Base-by-base conservation (phyloP, 1,139 yeast species). In the Geotrichum reessii region DNA sequence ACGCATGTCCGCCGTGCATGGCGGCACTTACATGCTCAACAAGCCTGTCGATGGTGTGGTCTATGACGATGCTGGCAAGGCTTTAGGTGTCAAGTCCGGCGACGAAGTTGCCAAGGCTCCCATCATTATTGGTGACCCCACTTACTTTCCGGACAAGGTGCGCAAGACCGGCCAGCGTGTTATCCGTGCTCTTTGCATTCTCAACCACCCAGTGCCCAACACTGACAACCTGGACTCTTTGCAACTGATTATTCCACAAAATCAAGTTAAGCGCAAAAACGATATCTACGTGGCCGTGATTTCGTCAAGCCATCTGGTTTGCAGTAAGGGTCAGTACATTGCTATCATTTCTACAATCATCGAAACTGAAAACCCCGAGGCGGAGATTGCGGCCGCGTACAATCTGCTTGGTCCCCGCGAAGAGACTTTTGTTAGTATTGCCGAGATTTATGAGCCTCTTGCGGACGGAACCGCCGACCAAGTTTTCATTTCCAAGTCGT, bases 21-120 rank as follows among this genome's bases (percentile, higher is more conserved):
- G 99, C 64, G 99, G 99, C 69, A 93, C 98, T 40, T 93, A 91
- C 72, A 95, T 93, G 99, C 83, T 93, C 71, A 96, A 91, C 72
- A 92, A 96, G 52, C 97, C 97, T 57, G 85, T 95, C 63, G 97
- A 93, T 63, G 96, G 92, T 74, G 81, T 91, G 31, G 80, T 87
- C 57, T 91, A 86, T 71, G 84, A 81, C 56, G 84, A 81, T 22
- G 83, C 83, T 33, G 87, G 85, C 55, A 86, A 85, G 70, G 90
- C 91, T 66, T 79, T 81, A 42, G 97, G 97, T 58, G 96, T 93
- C 57, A 82, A 84, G 66, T 87, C 97, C 55, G 95, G 92, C 63
- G 95, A 91, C 67, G 98, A 97, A 65, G 81, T 80, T 47, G 97
- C 97, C 40, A 86, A 82, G 69, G 96, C 99, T 0, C 96, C 96